A percentile compares a stretch with the other conserved stretches of the same genome.
Evolutionary conservation across 192 early-diverging fungal species (phyloP).

Genomic region (Umbelopsis isabellina): DNA sequence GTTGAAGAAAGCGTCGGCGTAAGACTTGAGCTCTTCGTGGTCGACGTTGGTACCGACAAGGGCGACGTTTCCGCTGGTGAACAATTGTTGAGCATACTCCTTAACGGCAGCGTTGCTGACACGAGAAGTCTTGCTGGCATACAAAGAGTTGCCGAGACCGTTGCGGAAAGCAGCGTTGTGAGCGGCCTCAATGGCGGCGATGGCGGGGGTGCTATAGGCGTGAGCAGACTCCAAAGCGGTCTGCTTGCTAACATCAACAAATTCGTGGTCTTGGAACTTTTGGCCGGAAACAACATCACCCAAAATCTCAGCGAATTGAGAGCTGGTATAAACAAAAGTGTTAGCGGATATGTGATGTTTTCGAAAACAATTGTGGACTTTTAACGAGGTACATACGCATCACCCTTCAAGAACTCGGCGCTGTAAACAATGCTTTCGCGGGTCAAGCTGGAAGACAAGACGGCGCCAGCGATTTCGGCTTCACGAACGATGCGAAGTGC

Average conservation of each 20-base stretch:
- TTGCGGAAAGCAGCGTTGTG: conserved; percentile 91
- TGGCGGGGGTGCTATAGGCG: conserved; percentile 65
- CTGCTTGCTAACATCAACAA: conserved; percentile 65
- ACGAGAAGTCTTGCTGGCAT: conserved; percentile 69
- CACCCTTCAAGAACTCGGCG: conserved; percentile 89
- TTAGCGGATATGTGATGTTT: background rate
- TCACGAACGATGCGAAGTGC: conserved; percentile 88
- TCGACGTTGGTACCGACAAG: conserved; percentile 86
- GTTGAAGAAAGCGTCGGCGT: conserved; percentile 67
- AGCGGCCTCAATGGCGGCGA: conserved; percentile 73
- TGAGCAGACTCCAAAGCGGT: conserved; percentile 69
- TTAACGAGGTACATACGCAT: conserved; percentile 65
- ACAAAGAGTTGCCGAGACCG: conserved; percentile 95
- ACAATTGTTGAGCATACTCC: conserved; percentile 70
- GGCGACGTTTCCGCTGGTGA: conserved; percentile 76
- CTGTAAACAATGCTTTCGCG: conserved; percentile 85
- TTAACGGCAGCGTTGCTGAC: conserved; percentile 70
- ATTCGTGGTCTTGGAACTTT: conserved; percentile 86
- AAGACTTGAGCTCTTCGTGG: conserved; percentile 66
- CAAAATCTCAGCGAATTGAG: conserved; percentile 84
- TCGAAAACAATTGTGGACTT: background rate
- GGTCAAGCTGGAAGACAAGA: conserved; percentile 76
- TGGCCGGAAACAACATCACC: conserved; percentile 77
- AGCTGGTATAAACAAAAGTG: conserved; percentile 29
- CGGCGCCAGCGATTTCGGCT: conserved; percentile 88